Evolutionary conservation across 2,329 filamentous ascomycete genomes (phyloP), one percentile per base, ranked within the genome.

Genomic region (Alternaria ventricosa): DNA sequence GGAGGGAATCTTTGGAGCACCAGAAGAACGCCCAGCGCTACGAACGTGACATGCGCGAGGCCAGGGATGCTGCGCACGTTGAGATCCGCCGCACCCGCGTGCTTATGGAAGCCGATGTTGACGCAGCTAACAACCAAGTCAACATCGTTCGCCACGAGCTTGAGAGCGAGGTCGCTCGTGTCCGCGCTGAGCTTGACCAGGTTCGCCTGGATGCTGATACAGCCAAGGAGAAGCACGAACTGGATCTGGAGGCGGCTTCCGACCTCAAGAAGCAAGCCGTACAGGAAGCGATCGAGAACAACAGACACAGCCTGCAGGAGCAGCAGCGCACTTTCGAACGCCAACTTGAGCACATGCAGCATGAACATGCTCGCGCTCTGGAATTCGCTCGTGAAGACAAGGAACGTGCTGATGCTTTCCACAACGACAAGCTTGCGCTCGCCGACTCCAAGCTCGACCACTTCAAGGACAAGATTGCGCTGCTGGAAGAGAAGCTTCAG

Each of bases 401-500:
- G 63, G 89, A 95, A 72, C 90, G 92, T 54, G 85, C 89, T 3
- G 94, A 97, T 79, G 87, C 90, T 66, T 91, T 94, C 77, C 87
- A 96, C 46, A 87, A 91, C 51, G 93, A 97, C 75, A 90, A 92
- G 25, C 87, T 98, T 59, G 90, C 88, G 67, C 86, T 98, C 60
- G 92, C 93, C 0, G 89, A 94, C 9, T 92, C 93, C 60, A 97
- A 95, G 84, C 88, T 91, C 5, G 89, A 94, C 71, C 92, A 96
- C 77, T 87, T 96, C 22, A 91, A 96, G 77, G 94, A 97, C 72
- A 93, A 92, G 71, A 88, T 97, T 25, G 82, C 87, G 5, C 92
- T 96, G 72, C 85, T 98, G 2, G 93, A 97, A 78, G 94, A 97
- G 79, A 95, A 94, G 79, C 87, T 99, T 15, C 91, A 96, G 71